Base-by-base conservation (phyloP, 495 filamentous ascomycete species). In the Arthonia radiata region DNA sequence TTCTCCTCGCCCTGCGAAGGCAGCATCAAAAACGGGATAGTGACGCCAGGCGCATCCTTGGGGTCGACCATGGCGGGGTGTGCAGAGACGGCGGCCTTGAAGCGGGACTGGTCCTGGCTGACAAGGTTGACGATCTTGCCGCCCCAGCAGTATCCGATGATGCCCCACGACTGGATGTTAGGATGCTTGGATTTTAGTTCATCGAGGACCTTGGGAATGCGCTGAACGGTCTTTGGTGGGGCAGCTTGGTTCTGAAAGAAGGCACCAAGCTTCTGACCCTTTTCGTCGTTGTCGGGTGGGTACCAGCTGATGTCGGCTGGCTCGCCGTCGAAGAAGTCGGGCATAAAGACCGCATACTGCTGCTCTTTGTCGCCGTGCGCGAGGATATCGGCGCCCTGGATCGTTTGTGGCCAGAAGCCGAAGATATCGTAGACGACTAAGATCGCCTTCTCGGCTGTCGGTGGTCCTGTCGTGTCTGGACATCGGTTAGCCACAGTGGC, bases 131-230 rank as follows among this genome's bases (percentile, higher is more conserved):
- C 52, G 27, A 74, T 64, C 44, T 90, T 90, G 29, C 74, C 81
- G 31, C 83, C 83, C 83, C 82, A 97, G 61, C 83, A 97, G 62
- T 60, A 80, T 9, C 83, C 83, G n/a, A 93, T 44, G 31, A 79
- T 56, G n/a, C 57, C 80, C 79, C 78, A 92, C 17, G 61, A 69
- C 39, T 69, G 54, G 38, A 89, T 67, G 16, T 48, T 46, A 9
- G 59, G 54, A 52, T 59, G 27, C 51, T 52, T 59, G 36, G 39
- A 53, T 36, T 44, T 40, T 18, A 76, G 38, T 29, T 59, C 52
- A 33, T 66, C 47, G 30, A 86, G 50, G 31, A 72, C 52, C 4
- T 48, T 56, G 0, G 67, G 67, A 31, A 90, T 56, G 36, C 64
- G 64, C 28, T 49, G 53, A 11, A 71, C 62, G 10, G 64, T 71